Evolutionary conservation across 768 basidiomycete genomes (phyloP).

Genomic region (Suillus subaureus): DNA sequence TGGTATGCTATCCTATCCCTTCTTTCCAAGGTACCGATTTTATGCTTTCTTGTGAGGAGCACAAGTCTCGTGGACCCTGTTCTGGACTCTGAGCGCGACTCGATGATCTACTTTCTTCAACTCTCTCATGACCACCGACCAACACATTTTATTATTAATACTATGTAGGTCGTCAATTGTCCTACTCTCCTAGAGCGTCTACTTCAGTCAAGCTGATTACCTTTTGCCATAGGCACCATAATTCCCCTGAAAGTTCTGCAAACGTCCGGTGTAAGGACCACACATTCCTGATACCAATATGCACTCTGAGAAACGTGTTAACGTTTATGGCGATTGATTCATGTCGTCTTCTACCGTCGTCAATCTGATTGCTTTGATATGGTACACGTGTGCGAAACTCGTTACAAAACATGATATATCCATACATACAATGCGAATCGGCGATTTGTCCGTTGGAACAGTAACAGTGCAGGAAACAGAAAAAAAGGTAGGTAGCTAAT

Average conservation of each 20-base stretch:
- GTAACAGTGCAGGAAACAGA: background rate
- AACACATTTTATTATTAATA: background rate
- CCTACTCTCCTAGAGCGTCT: background rate
- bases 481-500: background rate
- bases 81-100: background rate
- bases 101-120: background rate
- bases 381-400: background rate
- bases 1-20: background rate
- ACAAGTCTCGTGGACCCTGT: background rate
- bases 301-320: background rate
- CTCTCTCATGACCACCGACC: background rate
- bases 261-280: background rate
- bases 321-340: background rate
- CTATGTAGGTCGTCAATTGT: background rate
- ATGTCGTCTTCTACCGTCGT: background rate
- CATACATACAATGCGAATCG: background rate
- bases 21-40: background rate
- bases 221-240: background rate
- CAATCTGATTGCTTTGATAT: background rate
- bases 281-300: background rate
- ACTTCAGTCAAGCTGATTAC: background rate
- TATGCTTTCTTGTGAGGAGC: background rate
- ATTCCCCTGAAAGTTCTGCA: background rate
- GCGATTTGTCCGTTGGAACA: background rate
- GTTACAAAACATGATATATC: conserved; percentile 1